Base-by-base conservation (phyloP, 2,329 filamentous ascomycete genomes). In the Didymella pinodella region DNA sequence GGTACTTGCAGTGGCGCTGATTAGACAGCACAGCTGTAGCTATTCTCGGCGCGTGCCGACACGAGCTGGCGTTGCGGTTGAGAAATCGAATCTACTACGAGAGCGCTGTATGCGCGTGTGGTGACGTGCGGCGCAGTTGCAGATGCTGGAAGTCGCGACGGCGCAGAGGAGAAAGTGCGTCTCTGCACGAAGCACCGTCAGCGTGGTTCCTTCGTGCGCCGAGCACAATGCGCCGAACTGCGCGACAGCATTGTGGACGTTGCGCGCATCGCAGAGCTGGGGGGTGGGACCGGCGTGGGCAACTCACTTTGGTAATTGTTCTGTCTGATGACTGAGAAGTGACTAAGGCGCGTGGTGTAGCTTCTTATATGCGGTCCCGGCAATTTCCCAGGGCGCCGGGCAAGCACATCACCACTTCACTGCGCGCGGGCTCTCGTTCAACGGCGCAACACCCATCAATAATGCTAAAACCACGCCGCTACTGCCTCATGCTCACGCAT, bases 251-350 rank as follows among this genome's bases (percentile, higher is more conserved):
- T 41, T 54, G 7, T 18, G 25, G 50, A 34, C 8, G 32, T 54
- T 50, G 56, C 56, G 47, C 56, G 40, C 50, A 54, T 54, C n/a
- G 50, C 46, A 46, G 43, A 26, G 34, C 38, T 34, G 20, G 26
- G 46, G 32, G n/a, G 22, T 22, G 22, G 11, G 46, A 49, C 46
- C 43, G 55, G 40, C 47, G 52, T 44, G 47, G 49, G 55, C 41
- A 57, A 59, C 67, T 66, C 64, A 70, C 67, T 62, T 65, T 63
- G 58, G 26, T 56, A 45, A 18, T 46, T 34, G 38, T 53, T 31
- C 50, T 40, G 28, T 29, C 36, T 46, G 56, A 45, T 52, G 54
- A 58, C 44, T 52, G 41, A 58, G 22, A 20, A 36, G 20, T 58
- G 22, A 52, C 20, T 58, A 29, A 57, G 31, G 46, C 41, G 22